phyloP scores from a whole-genome alignment of 1,284 basidiomycete genomes.

The Apiotrichum mycotoxinovorans region DNA sequence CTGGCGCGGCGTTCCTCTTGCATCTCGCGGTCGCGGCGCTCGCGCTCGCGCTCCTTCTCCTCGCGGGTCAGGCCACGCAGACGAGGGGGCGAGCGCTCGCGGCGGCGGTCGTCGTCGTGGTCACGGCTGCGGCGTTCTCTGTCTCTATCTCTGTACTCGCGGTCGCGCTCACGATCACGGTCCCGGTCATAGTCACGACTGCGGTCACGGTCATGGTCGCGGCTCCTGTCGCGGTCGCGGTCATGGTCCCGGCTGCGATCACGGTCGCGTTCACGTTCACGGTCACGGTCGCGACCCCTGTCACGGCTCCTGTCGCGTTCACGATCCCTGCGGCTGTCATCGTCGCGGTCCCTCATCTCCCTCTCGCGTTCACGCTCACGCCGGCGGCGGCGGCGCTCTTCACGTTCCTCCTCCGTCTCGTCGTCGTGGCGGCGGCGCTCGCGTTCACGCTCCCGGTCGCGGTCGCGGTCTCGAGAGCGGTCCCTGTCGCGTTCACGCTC shows the following conservation, averaged over 20 bases:
- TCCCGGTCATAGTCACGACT: slow-evolving; percentile 12
- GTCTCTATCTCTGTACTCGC: slow-evolving; percentile 3
- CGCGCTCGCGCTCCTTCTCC: slow-evolving; percentile 42
- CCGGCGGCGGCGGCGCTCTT: slow-evolving; percentile 50
- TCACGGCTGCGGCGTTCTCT: slow-evolving; percentile 13
- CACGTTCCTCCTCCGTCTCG: slow-evolving; percentile 47
- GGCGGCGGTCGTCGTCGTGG: slow-evolving; percentile 15
- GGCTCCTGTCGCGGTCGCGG: slow-evolving; percentile 44
- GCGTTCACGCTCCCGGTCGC: slow-evolving; percentile 48
- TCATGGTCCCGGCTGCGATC: slow-evolving; percentile 23
- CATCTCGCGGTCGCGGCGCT: slow-evolving; percentile 44
- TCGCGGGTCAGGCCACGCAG: slow-evolving; percentile 38
- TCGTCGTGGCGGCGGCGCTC: slow-evolving; percentile 38
- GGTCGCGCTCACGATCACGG: slow-evolving; percentile 6
- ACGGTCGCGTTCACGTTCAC: slow-evolving; percentile 39
- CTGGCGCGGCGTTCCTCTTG: slow-evolving; percentile 38
- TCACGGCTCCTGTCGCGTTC: slow-evolving; percentile 23
- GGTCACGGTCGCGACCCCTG: slow-evolving; percentile 23
- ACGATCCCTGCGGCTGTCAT: slow-evolving; percentile 25
- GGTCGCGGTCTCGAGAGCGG: slow-evolving; percentile 14
- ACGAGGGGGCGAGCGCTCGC: slow-evolving; percentile 9
- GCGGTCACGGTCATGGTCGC: slow-evolving; percentile 24
- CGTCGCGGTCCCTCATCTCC: slow-evolving; percentile 42
- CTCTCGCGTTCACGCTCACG: slow-evolving; percentile 43
- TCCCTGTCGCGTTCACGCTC: slow-evolving; percentile 51